Evolutionary conservation across 2,329 filamentous ascomycete species (phyloP), one percentile per base, ranked within the genome.

Genomic region (Blastomyces gilchristii): DNA sequence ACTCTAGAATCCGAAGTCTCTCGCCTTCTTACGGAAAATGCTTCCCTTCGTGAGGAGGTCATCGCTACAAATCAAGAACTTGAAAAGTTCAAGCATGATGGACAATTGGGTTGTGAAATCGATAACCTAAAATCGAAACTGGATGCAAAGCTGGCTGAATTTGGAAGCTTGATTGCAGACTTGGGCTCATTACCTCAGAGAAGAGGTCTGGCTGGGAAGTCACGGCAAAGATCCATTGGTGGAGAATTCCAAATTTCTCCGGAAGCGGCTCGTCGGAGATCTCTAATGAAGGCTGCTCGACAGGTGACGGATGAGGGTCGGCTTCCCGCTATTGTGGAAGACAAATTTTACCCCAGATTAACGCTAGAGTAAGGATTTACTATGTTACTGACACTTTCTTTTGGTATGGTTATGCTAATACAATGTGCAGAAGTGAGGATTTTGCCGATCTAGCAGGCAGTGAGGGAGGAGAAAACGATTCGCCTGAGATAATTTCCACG

Each of bases 1-100:
- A 82, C 78, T 63, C 79, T 87, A 60, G 85, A 87, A 71, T 78
- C 80, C n/a, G 85, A 87, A 69, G 79, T 83, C 49, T 81, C 83
- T 49, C 80, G 83, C 59, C 76, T 87, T 11, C 77, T 86, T 50
- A 77, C 81, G 37, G 84, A 87, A 64, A 87, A 87, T 67, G 75
- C 86, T 25, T 77, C 80, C 2, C 76, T 87, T 9, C 78, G 83
- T 61, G 82, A 86, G 71, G 79, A 84, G 67, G 78, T 84, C 9
- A 80, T 86, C 61, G 78, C 79, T 31, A 75, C 85, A n/a, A 80
- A 82, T 56, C 79, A 81, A 61, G 79, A 83, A 53, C 73, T 83
- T 60, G 80, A 83, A 67, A 77, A 78, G 68, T 75, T 77, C 43
- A 74, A 78, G 54, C 74, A 74, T 58, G 75, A 76, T 37, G 76